Evolutionary conservation across 2,329 filamentous ascomycete species (phyloP).

Genomic region (Monosporascus cannonballus): DNA sequence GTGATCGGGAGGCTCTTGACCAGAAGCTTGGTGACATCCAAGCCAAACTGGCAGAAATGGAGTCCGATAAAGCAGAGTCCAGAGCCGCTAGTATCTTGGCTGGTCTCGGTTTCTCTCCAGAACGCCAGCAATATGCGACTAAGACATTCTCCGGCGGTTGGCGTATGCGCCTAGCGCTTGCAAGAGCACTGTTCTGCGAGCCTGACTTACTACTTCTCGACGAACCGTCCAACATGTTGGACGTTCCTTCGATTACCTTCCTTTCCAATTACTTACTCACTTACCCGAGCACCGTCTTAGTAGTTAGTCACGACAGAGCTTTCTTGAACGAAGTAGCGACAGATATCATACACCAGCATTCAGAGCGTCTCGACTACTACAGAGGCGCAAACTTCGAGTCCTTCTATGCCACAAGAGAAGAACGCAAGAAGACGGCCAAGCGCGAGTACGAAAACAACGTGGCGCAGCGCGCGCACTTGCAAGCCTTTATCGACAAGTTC

Average conservation of each 20-base stretch:
- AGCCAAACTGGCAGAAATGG: slow-evolving; percentile 91
- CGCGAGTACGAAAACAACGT: slow-evolving; percentile 99
- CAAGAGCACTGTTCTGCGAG: slow-evolving; percentile 94
- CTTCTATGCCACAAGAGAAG: slow-evolving; percentile 96
- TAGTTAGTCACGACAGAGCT: slow-evolving; percentile 97
- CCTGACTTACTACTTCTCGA: slow-evolving; percentile 93
- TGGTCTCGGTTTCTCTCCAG: slow-evolving; percentile 91
- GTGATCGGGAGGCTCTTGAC: slow-evolving; percentile 84
- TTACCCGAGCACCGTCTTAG: slow-evolving; percentile 91
- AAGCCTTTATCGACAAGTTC: slow-evolving; percentile 99
- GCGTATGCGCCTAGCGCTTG: slow-evolving; percentile 95
- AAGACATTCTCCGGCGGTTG: slow-evolving; percentile 99
- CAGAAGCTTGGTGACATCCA: slow-evolving; percentile 88
- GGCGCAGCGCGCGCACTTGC: slow-evolving; percentile 85
- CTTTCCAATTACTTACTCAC: slow-evolving; percentile 89
- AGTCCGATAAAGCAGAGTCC: slow-evolving; percentile 96
- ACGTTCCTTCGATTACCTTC: slow-evolving; percentile 99
- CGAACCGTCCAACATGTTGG: slow-evolving; percentile 99
- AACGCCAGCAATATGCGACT: slow-evolving; percentile 86
- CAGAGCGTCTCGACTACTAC: slow-evolving; percentile 96
- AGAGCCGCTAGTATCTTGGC: slow-evolving; percentile 93
- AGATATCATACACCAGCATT: slow-evolving; percentile 98
- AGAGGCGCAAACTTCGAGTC: slow-evolving; percentile 94
- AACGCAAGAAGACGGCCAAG: slow-evolving; percentile 92
- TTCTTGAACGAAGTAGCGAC: slow-evolving; percentile 99